Evolutionary conservation across 768 basidiomycete species (phyloP).

Genomic region (Boletus speciosus): DNA sequence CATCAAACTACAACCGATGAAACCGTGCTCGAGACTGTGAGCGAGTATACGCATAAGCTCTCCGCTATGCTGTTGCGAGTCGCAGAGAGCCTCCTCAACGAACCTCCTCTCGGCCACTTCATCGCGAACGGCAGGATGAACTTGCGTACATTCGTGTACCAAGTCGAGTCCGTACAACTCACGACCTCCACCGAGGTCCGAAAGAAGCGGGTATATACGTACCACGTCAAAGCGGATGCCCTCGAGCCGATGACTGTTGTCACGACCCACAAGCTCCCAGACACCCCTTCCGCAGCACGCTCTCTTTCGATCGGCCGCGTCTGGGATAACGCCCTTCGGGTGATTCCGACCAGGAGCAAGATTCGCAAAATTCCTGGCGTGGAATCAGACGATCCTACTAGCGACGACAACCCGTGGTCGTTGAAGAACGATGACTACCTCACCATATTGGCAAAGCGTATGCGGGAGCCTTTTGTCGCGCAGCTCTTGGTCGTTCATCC

Average conservation of each 20-base stretch:
- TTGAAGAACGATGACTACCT: slow-evolving; percentile 11
- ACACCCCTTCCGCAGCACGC: neutral
- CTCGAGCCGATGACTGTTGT: slow-evolving; percentile 16
- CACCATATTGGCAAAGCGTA: slow-evolving; percentile 5
- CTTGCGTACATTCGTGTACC: slow-evolving; percentile 23
- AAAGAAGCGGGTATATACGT: slow-evolving; percentile 14
- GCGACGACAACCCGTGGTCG: slow-evolving; percentile 14
- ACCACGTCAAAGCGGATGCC: slow-evolving; percentile 19
- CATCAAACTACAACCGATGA: neutral
- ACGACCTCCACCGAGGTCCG: slow-evolving; percentile 3
- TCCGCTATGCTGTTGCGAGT: slow-evolving; percentile 12
- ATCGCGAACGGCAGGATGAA: slow-evolving; percentile 32
- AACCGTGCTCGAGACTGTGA: slow-evolving; percentile 13
- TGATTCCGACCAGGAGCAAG: neutral
- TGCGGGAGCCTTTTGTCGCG: slow-evolving; percentile 22
- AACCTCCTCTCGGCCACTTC: slow-evolving; percentile 28
- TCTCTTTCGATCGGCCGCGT: slow-evolving; percentile 19
- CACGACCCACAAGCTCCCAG: slow-evolving; percentile 11
- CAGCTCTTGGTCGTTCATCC: slow-evolving; percentile 23
- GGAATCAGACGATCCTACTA: neutral
- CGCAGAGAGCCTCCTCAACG: slow-evolving; percentile 18
- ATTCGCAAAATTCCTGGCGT: neutral
- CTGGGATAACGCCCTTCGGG: slow-evolving; percentile 22
- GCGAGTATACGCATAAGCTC: slow-evolving; percentile 14
- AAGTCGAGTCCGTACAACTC: slow-evolving; percentile 14